Evolutionary conservation across 345 rosid genomes (phyloP).

Genomic region (Arabidopsis thaliana): DNA sequence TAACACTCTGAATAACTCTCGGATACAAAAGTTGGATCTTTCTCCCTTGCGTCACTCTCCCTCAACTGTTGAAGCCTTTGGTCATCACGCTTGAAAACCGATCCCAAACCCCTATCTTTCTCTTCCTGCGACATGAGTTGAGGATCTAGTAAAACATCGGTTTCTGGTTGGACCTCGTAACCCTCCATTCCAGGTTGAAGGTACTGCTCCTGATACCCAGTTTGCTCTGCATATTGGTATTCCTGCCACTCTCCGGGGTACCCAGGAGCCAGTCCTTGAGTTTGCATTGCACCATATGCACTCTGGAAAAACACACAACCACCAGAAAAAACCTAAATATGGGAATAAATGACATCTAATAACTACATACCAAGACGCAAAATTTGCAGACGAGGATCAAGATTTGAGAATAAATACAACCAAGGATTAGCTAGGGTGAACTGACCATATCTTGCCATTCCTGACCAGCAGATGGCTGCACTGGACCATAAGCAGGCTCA

Average conservation of each 20-base stretch:
- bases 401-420: background rate
- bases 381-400: background rate
- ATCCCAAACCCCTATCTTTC: slow-evolving; percentile 97
- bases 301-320: slow-evolving; percentile 53
- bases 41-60: slow-evolving; percentile 91
- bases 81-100: slow-evolving; percentile 98
- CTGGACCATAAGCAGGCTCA: slow-evolving; percentile 84
- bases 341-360: background rate
- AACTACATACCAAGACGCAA: background rate
- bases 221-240: slow-evolving; percentile 87
- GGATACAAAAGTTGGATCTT: slow-evolving; percentile 91
- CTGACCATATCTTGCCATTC: slow-evolving; percentile 87
- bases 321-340: background rate
- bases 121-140: slow-evolving; percentile 95
- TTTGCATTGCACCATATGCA: slow-evolving; percentile 77
- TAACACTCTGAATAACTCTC: slow-evolving; percentile 99
- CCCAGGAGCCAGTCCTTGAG: slow-evolving; percentile 69
- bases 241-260: slow-evolving; percentile 94
- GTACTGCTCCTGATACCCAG: slow-evolving; percentile 83
- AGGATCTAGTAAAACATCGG: slow-evolving; percentile 66
- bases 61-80: slow-evolving; percentile 91
- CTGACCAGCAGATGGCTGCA: slow-evolving; percentile 75
- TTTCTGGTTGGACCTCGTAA: slow-evolving; percentile 63
- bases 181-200: slow-evolving; percentile 68
- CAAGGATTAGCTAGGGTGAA: background rate